These are phyloP conservation scores for Botryotinia narcissicola DNA, from an alignment of 2,329 filamentous ascomycete genomes.

Conservation along the genomic window DNA sequence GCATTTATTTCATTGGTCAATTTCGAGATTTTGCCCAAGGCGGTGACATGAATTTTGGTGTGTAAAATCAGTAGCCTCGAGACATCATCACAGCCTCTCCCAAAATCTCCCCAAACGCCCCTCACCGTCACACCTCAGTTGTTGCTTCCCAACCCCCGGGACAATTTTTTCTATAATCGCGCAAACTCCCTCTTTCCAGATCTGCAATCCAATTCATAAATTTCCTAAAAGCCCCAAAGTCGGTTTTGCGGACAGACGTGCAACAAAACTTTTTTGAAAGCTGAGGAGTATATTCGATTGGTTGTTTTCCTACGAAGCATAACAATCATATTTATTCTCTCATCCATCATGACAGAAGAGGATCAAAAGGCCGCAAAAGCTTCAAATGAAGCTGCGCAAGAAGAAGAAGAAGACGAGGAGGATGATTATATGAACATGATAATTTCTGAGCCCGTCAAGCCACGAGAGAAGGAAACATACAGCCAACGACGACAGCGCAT, in stretches of 20 bases:
- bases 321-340: background rate
- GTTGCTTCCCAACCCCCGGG: background rate
- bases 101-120: background rate
- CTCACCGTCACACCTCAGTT: background rate
- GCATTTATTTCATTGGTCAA: background rate
- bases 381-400: background rate
- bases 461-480: conserved; percentile 56
- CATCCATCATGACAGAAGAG: background rate
- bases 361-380: background rate
- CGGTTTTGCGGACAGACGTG: background rate
- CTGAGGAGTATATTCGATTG: background rate
- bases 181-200: background rate
- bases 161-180: background rate
- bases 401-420: conserved; percentile 46
- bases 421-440: conserved; percentile 98
- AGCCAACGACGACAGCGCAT: conserved; percentile 49
- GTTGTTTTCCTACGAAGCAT: background rate
- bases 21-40: background rate
- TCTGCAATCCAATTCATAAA: background rate
- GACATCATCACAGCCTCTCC: background rate
- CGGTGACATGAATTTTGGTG: background rate
- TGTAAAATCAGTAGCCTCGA: background rate
- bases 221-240: background rate
- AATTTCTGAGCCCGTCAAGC: conserved; percentile 63
- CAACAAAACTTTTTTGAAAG: background rate